Conservation (phyloP, 2,329 filamentous ascomycete genomes). For the Erysiphe pisi region DNA sequence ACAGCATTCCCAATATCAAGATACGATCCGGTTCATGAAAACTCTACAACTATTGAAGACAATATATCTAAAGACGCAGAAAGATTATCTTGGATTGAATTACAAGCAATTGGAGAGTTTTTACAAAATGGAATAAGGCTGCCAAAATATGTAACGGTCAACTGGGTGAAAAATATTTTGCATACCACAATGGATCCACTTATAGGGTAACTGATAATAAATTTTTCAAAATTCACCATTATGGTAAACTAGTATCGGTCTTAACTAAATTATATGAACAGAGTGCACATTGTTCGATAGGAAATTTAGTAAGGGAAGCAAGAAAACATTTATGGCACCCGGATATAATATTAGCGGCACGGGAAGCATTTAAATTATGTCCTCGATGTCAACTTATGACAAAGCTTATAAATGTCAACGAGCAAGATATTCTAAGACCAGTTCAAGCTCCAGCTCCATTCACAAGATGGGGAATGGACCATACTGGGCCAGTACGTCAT, state of each 20-base stretch:
- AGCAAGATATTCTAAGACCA: not conserved
- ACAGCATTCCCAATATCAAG: slow-evolving; percentile 3
- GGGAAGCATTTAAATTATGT: not conserved
- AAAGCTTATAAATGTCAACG: not conserved
- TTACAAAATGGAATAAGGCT: not conserved
- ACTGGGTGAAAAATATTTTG: not conserved
- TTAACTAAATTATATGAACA: slow-evolving; percentile 9
- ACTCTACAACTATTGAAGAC: not conserved
- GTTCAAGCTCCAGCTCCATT: slow-evolving; percentile 7
- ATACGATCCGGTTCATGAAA: slow-evolving; percentile 21
- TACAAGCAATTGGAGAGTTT: slow-evolving; percentile 8
- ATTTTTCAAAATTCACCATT: not conserved
- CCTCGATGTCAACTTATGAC: slow-evolving; percentile 22
- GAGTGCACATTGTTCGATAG: slow-evolving; percentile 25
- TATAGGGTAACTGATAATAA: not conserved
- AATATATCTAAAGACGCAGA: not conserved
- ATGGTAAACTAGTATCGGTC: not conserved
- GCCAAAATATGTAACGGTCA: not conserved
- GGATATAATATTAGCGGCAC: slow-evolving; percentile 3
- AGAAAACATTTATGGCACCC: not conserved
- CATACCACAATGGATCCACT: not conserved
- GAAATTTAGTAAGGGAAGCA: slow-evolving; percentile 9
- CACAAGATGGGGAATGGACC: slow-evolving; percentile 14
- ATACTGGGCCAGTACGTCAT: not conserved
- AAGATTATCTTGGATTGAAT: slow-evolving; percentile 4